A percentile compares a stretch with the other conserved stretches of the same genome.
phyloP scores from a whole-genome alignment of 805 yeast species.

The Pichia insulana region DNA sequence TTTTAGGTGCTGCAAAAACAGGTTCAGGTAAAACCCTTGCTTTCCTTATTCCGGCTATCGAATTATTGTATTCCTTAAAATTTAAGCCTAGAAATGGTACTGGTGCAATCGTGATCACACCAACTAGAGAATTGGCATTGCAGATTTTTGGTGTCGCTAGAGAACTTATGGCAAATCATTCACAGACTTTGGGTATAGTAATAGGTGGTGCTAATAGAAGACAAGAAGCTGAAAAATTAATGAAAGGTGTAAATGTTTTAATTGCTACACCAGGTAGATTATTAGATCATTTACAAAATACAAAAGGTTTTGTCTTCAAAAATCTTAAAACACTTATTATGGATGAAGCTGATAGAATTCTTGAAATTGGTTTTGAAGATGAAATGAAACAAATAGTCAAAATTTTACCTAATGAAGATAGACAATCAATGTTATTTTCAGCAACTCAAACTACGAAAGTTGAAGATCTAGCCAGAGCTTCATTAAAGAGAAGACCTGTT shows the following conservation, averaged over 20 bases:
- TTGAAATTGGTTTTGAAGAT: conserved; percentile 97
- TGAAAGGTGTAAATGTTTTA: conserved; percentile 86
- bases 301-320: conserved; percentile 87
- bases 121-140: conserved; percentile 94
- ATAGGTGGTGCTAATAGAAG: conserved; percentile 98
- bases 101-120: conserved; percentile 91
- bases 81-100: conserved; percentile 98
- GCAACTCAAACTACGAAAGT: conserved; percentile 99
- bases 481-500: conserved; percentile 85
- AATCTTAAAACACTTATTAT: conserved; percentile 89
- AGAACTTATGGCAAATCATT: conserved; percentile 81
- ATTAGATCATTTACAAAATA: conserved; percentile 92
- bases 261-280: conserved; percentile 98
- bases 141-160: conserved; percentile 98
- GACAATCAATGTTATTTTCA: conserved; percentile 97
- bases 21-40: conserved; percentile 98
- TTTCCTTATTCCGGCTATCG: conserved; percentile 91
- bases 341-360: conserved; percentile 96
- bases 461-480: conserved; percentile 94
- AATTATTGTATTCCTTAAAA: conserved; percentile 77
- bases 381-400: conserved; percentile 96
- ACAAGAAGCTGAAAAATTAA: conserved; percentile 91
- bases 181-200: conserved; percentile 92
- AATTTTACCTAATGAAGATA: conserved; percentile 82
- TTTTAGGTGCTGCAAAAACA: conserved; percentile 98